Evolutionary conservation across 768 basidiomycete genomes (phyloP).

Genomic region (Neoboletus brunneissimus): DNA sequence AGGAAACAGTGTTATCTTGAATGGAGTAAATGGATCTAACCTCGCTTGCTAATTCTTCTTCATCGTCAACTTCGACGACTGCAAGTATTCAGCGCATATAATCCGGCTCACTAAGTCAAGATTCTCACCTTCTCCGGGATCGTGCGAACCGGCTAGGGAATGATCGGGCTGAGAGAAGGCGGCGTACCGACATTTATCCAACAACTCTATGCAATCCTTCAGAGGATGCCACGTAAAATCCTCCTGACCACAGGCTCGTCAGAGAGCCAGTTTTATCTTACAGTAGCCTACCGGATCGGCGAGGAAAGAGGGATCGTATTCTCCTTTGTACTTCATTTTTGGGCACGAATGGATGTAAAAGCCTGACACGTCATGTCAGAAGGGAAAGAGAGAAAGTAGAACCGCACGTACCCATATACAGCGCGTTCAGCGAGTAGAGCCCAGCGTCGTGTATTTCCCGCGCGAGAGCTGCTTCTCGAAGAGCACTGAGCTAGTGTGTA

Average conservation of each 20-base stretch:
- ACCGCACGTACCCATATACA: conserved; percentile 81
- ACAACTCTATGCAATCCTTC: conserved; percentile 49
- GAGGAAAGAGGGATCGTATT: conserved; percentile 85
- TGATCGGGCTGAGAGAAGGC: conserved; percentile 64
- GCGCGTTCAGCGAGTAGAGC: conserved; percentile 52
- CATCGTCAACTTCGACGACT: conserved; percentile 12
- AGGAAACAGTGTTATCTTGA: conserved; percentile 14
- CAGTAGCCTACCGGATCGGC: conserved; percentile 67
- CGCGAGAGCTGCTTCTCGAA: conserved; percentile 76
- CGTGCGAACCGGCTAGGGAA: conserved; percentile 39
- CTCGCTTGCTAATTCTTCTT: conserved; percentile 20
- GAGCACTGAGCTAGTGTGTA: conserved; percentile 65
- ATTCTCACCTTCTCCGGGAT: conserved; percentile 26
- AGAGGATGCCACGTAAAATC: conserved; percentile 76
- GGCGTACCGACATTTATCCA: conserved; percentile 68
- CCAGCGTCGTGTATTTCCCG: conserved; percentile 75
- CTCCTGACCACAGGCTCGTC: conserved; percentile 46
- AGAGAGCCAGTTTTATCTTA: background rate
- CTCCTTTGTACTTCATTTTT: conserved; percentile 97
- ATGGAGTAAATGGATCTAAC: conserved; percentile 27
- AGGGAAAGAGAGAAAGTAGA: background rate
- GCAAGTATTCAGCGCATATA: conserved; percentile 12
- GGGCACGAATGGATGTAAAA: conserved; percentile 90
- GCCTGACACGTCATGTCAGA: conserved; percentile 44
- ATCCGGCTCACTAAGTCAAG: background rate